Conservation (phyloP, 2,329 filamentous ascomycete species). For the Metarhizium rileyi region DNA sequence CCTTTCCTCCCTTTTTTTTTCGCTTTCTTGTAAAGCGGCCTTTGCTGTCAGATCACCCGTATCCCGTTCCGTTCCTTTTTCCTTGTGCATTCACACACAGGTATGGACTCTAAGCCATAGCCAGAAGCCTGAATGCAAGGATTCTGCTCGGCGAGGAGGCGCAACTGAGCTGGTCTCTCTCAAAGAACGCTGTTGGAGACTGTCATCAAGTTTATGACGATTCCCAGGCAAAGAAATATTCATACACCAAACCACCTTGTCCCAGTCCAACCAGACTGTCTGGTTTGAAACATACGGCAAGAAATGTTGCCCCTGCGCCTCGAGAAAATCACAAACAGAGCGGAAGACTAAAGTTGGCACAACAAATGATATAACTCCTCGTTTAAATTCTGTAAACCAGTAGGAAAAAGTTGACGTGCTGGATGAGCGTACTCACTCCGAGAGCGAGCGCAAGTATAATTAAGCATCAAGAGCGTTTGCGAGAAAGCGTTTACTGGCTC, state of each 20-base stretch:
- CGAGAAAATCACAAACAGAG: constrained; percentile 4
- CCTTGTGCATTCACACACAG: neutral
- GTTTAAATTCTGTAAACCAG: neutral
- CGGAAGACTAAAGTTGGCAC: constrained; percentile 10
- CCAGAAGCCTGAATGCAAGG: neutral
- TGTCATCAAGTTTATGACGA: neutral
- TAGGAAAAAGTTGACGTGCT: neutral
- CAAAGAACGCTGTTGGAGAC: neutral
- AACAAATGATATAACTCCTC: constrained; percentile 7
- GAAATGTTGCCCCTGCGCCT: constrained; percentile 1
- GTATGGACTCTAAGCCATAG: neutral
- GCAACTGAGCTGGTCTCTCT: neutral
- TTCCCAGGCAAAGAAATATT: constrained; percentile 1
- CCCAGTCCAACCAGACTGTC: neutral
- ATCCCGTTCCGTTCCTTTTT: neutral
- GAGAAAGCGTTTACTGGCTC: neutral
- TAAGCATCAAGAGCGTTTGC: neutral
- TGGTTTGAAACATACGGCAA: neutral
- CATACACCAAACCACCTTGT: constrained; percentile 3
- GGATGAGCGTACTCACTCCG: neutral
- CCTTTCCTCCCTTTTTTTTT: neutral
- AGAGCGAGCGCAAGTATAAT: neutral
- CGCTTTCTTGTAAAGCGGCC: neutral
- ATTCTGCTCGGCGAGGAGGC: neutral
- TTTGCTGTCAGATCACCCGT: neutral